These are phyloP conservation scores for Pouteria glomerata DNA, from an alignment of 148 eudicot species.

Conservation along the genomic window DNA sequence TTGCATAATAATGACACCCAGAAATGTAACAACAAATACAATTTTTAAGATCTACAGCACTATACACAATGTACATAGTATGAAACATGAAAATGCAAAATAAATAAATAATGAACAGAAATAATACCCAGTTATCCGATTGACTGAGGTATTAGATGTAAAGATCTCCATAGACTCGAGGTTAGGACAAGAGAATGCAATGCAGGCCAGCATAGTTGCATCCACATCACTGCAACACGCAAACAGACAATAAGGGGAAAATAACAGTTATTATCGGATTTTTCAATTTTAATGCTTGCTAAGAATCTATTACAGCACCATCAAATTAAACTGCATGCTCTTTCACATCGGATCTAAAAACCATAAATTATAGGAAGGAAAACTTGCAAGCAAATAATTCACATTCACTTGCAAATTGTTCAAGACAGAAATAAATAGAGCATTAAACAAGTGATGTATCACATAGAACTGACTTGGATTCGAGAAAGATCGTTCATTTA, in stretches of 20 bases:
- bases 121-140: slow-evolving; percentile 78
- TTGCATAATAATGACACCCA: too few species aligned
- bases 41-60: neutral
- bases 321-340: neutral
- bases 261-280: too few species aligned
- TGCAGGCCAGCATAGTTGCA: slow-evolving; percentile 89
- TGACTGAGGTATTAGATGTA: slow-evolving; percentile 44
- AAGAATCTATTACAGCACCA: neutral
- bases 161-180: slow-evolving; percentile 76
- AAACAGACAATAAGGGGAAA: neutral
- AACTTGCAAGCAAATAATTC: neutral
- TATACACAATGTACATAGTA: neutral
- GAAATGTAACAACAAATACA: neutral
- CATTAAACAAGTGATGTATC: neutral
- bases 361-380: neutral
- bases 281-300: neutral
- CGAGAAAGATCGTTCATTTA: neutral
- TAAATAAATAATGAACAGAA: neutral
- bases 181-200: slow-evolving; percentile 92
- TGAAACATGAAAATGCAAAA: neutral
- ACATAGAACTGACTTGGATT: neutral
- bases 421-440: neutral
- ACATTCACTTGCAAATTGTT: neutral
- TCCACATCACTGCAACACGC: slow-evolving; percentile 81
- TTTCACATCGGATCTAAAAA: neutral